Percentiles rank a stretch among this genome's conserved stretches.
Evolutionary conservation across 306 rosid genomes (phyloP).

Genomic region (Glycyrrhiza uralensis): DNA sequence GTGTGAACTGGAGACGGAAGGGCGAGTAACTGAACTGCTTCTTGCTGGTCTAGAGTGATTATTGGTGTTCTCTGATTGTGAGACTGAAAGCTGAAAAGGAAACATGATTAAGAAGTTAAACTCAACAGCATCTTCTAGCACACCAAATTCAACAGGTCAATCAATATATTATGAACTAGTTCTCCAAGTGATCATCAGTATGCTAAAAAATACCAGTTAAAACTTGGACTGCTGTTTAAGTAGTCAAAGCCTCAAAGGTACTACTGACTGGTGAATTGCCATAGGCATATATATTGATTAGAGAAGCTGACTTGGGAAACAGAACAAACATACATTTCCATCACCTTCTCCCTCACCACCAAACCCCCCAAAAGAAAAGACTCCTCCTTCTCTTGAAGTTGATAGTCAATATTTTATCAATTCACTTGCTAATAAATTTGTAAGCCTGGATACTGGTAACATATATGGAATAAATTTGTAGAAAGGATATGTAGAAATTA

Average conservation of each 20-base stretch:
- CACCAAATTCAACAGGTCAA: background rate
- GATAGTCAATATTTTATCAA: background rate
- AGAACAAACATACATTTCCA: background rate
- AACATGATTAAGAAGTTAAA: constrained; percentile 25
- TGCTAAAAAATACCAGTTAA: background rate
- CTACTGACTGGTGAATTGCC: background rate
- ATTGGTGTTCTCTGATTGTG: constrained; percentile 77
- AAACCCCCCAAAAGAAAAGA: background rate
- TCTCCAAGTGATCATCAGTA: background rate
- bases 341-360: background rate
- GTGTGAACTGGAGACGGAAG: constrained; percentile 54
- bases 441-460: background rate
- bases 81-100: constrained; percentile 82
- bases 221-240: background rate
- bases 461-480: background rate
- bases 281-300: background rate
- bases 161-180: background rate
- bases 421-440: background rate
- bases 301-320: background rate
- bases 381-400: background rate
- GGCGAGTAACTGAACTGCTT: constrained; percentile 93
- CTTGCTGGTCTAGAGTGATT: constrained; percentile 74
- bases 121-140: background rate
- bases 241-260: background rate
- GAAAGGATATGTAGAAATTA: constrained; percentile 13